Base-by-base conservation (phyloP, 768 basidiomycete genomes). In the Mycena olivaceomarginata region DNA sequence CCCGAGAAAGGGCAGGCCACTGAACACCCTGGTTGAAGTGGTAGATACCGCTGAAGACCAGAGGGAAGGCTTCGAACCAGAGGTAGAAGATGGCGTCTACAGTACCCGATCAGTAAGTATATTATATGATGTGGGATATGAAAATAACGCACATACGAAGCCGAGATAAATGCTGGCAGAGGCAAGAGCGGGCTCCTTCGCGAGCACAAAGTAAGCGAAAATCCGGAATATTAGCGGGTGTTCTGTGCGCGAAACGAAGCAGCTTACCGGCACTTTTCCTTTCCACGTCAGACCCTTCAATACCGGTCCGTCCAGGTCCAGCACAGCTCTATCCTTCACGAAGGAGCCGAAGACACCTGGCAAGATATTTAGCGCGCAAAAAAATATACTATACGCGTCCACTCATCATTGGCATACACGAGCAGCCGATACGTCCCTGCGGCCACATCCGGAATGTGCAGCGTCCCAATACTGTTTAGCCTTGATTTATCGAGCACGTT, bases 21-120 rank as follows among this genome's bases (percentile, higher is more conserved):
- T 53, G 22, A 74, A 74, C 66, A 45, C 72, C 72, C 40, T 74
- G 74, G 57, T 80, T 82, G 82, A 84, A 86, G 37, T 83, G 82
- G 68, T 85, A 85, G 70, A 83, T 82, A 31, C 77, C 83, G 72
- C 76, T 78, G 77, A 85, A 86, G 13, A 85, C 85, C 51, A 85
- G 73, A 2, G 82, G 81, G 79, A 86, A 86, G 0, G 84, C 83
- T 68, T 85, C 83, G 67, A 85, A 85, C 84, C 83, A 86, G 53
- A 85, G 78, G 79, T 84, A 83, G 22, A 84, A 80, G 59, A 85
- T 71, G n/a, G 81, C 84, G 77, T 85, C 78, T 74, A 40, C 4
- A 18, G 25, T 31, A 18, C 20, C 5, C 8, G 11, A 37, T 66
- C 31, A 57, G 64, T 45, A 31, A 25, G 25, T 25, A 25, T 15